phyloP scores from a whole-genome alignment of 148 eudicot species.

The Cornus florida region DNA sequence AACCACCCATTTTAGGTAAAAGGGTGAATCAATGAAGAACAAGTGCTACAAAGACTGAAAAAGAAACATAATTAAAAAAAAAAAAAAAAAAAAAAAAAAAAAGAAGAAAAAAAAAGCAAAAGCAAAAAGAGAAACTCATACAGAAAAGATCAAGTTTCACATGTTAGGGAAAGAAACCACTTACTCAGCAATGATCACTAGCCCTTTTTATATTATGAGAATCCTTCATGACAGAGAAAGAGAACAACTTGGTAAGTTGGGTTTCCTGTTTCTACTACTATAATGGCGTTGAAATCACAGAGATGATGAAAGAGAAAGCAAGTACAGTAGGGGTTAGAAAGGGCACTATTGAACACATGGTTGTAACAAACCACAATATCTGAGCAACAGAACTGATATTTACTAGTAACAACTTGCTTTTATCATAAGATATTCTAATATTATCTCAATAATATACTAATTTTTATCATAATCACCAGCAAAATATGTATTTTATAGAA shows the following conservation, averaged over 20 bases:
- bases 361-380: too few species aligned
- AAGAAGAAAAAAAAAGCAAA: background rate
- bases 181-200: background rate
- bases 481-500: too few species aligned
- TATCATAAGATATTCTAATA: too few species aligned
- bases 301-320: too few species aligned
- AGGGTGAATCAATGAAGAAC: background rate
- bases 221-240: slow-evolving; percentile 2
- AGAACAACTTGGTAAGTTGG: slow-evolving; percentile 10
- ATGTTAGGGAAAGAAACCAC: background rate
- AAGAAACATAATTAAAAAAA: background rate
- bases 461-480: too few species aligned
- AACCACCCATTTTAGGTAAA: too few species aligned
- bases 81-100: background rate
- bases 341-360: background rate
- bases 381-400: too few species aligned
- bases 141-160: background rate
- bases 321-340: background rate
- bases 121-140: background rate
- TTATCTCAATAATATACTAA: too few species aligned
- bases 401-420: too few species aligned
- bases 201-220: background rate
- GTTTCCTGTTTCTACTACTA: background rate
- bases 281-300: background rate
- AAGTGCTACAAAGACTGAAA: background rate